These are phyloP conservation scores for Pleurotus citrinopileatus DNA, from an alignment of 768 basidiomycete genomes.

Conservation along the genomic window DNA sequence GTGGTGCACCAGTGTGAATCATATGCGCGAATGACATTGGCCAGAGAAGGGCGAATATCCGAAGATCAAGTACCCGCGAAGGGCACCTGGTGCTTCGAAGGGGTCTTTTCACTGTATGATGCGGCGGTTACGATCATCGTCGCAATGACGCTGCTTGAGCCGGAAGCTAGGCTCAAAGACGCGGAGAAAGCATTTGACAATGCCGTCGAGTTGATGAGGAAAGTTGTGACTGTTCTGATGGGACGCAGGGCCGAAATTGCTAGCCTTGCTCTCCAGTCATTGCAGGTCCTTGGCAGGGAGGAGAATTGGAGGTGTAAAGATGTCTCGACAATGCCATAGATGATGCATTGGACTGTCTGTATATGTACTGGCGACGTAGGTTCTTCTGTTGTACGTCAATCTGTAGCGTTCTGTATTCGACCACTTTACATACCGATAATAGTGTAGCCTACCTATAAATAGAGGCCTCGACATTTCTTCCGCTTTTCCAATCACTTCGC, in stretches of 20 bases:
- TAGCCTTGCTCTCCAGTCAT: constrained; percentile 34
- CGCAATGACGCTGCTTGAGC: constrained; percentile 36
- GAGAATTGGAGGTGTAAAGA: constrained; percentile 17
- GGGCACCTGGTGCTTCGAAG: constrained; percentile 39
- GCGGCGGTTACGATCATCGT: constrained; percentile 44
- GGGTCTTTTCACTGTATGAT: constrained; percentile 44
- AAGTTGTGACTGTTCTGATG: constrained; percentile 29
- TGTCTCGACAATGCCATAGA: neutral
- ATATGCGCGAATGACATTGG: constrained; percentile 24
- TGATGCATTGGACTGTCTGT: constrained; percentile 13
- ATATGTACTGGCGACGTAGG: neutral
- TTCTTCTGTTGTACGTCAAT: too few relatives aligned
- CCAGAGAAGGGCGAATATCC: constrained; percentile 17
- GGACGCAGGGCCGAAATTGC: constrained; percentile 37
- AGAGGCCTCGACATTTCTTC: too few relatives aligned
- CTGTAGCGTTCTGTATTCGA: too few relatives aligned
- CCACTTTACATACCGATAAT: too few relatives aligned
- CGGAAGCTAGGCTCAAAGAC: constrained; percentile 33
- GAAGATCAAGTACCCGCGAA: constrained; percentile 19
- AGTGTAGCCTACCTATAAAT: too few relatives aligned
- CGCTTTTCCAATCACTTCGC: too few relatives aligned
- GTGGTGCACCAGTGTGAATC: constrained; percentile 41
- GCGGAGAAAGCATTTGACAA: constrained; percentile 35
- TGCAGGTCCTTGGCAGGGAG: constrained; percentile 30
- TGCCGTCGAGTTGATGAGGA: constrained; percentile 33